A percentile compares a stretch with the other conserved stretches of the same genome.
Conservation (phyloP, 768 basidiomycete species). For the Termitomyces sp. region DNA sequence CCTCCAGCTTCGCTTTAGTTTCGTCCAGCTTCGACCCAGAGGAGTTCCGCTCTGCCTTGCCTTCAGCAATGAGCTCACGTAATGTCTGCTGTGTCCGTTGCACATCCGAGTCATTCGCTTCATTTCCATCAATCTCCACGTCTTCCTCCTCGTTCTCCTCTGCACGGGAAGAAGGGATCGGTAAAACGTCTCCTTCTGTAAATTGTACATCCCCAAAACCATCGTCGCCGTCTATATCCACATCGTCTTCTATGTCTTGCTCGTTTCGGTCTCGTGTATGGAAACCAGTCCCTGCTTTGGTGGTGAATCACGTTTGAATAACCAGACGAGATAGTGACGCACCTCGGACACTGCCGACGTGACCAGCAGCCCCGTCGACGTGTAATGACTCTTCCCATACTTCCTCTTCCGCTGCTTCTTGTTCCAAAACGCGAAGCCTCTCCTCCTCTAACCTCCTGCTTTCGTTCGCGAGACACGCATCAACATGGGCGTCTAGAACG, state of each 20-base stretch:
- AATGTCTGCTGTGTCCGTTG: constrained; percentile 33
- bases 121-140: constrained; percentile 37
- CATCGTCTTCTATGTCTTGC: constrained; percentile 70
- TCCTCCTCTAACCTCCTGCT: constrained; percentile 38
- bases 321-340: constrained; percentile 16
- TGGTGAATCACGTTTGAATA: neutral
- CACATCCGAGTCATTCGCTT: constrained; percentile 24
- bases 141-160: constrained; percentile 33
- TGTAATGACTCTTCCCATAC: constrained; percentile 23
- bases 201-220: constrained; percentile 72
- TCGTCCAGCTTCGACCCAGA: constrained; percentile 15
- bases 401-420: constrained; percentile 23
- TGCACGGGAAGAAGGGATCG: constrained; percentile 20
- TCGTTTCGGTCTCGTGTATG: constrained; percentile 50
- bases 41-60: constrained; percentile 30
- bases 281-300: constrained; percentile 63
- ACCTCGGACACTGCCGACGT: constrained; percentile 49
- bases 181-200: constrained; percentile 65
- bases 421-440: constrained; percentile 29
- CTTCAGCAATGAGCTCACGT: constrained; percentile 50
- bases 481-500: constrained; percentile 76
- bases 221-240: constrained; percentile 78
- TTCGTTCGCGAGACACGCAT: constrained; percentile 67
- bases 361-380: constrained; percentile 25
- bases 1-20: constrained; percentile 31